Conservation (phyloP, 2,329 filamentous ascomycete genomes). For the Pestalotiopsis sp. region DNA sequence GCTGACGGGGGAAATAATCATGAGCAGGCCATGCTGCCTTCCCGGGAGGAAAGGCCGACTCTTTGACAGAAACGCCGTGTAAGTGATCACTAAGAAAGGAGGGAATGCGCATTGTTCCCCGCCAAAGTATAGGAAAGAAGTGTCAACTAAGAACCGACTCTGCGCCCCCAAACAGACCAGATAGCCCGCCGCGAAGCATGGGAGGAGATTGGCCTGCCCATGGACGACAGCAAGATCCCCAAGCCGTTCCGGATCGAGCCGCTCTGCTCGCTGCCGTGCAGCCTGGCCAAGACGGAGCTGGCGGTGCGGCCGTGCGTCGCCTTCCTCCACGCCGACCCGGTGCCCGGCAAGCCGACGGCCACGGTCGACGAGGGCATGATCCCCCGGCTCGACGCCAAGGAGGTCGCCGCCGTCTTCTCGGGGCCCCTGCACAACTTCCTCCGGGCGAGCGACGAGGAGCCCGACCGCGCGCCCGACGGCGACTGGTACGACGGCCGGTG, state of each 20-base stretch:
- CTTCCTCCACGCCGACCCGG: conserved; percentile 68
- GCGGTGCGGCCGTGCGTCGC: conserved; percentile 78
- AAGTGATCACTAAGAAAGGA: conserved; percentile 27
- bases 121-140: not conserved
- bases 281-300: conserved; percentile 72
- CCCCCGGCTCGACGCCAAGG: conserved; percentile 81
- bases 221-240: conserved; percentile 69
- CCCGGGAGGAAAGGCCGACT: conserved; percentile 75
- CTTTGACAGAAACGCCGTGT: conserved; percentile 61
- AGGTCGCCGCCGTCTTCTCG: conserved; percentile 93
- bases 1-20: not conserved
- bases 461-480: conserved; percentile 47
- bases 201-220: conserved; percentile 90
- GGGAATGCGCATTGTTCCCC: too few species aligned
- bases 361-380: conserved; percentile 72
- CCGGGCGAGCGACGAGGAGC: conserved; percentile 54
- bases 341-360: conserved; percentile 30
- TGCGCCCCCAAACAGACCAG: conserved; percentile 55
- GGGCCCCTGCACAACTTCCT: conserved; percentile 88
- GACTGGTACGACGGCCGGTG: conserved; percentile 87
- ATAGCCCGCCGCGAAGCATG: conserved; percentile 88
- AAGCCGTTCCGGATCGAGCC: conserved; percentile 83
- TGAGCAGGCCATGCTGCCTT: conserved; percentile 74
- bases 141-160: not conserved
- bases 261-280: conserved; percentile 80